Conservation (phyloP, 345 rosid genomes). For the Populus davidiana region DNA sequence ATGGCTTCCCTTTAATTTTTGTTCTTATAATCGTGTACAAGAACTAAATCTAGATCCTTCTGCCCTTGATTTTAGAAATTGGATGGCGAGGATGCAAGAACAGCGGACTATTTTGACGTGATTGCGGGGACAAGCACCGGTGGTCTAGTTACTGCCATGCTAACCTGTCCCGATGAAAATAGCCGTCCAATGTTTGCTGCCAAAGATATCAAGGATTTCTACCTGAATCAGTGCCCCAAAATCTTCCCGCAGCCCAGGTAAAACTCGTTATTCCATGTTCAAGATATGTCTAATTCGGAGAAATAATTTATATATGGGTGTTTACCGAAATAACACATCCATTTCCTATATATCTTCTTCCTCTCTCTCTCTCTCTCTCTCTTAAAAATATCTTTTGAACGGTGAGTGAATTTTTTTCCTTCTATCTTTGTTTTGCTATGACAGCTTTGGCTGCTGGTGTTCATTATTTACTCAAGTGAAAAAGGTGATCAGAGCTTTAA, state of each 20-base stretch:
- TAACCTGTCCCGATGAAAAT: constrained; percentile 6
- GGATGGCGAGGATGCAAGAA: constrained; percentile 15
- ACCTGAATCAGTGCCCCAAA: constrained; percentile 46
- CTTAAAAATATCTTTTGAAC: no score
- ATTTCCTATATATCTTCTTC: no score
- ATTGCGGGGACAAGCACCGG: constrained; percentile 15
- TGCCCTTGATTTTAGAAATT: neutral
- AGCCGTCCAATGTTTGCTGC: constrained; percentile 9
- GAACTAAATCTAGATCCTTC: no score
- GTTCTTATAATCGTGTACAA: neutral
- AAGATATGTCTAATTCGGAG: neutral
- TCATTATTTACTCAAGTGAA: constrained; percentile 22
- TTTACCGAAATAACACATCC: no score
- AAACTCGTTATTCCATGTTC: neutral
- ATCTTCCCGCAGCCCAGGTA: constrained; percentile 54
- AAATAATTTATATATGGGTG: neutral
- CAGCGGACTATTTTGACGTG: constrained; percentile 16
- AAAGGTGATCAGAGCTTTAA: constrained; percentile 37
- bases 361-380: no score
- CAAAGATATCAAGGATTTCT: constrained; percentile 29
- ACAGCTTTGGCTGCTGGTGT: no score
- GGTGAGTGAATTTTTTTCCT: no score
- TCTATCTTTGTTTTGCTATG: no score
- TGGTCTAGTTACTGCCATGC: constrained; percentile 16
- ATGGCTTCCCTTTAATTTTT: no score